Base-by-base conservation (phyloP, 2,329 filamentous ascomycete genomes). In the Fusarium sp. region DNA sequence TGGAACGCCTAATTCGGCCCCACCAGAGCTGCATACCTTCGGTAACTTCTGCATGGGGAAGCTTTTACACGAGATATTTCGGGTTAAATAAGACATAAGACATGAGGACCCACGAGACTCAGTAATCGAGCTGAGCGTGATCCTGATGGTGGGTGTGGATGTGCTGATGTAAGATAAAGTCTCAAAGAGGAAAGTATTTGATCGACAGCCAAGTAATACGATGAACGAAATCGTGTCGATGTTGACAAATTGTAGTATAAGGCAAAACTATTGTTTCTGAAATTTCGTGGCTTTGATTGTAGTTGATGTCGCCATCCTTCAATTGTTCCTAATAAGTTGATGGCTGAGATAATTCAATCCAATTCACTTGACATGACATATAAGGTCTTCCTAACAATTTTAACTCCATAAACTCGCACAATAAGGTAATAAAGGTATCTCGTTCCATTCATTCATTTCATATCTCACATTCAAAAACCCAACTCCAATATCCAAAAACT, bases 1-100 rank as follows among this genome's bases (percentile, higher is more conserved):
- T 66, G 63, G 63, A 66, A 48, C 28, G 41, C 43, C 58, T 44
- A 35, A 54, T n/a, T 23, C 37, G 37, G 48, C 61, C 35, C 53
- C 46, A 64, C 60, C 55, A 57, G n/a, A n/a, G n/a, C n/a, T n/a
- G n/a, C n/a, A n/a, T n/a, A n/a, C n/a, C n/a, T n/a, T n/a, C n/a
- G n/a, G n/a, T 21, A 46, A 23, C 24, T 31, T 56, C 39, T 44
- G 41, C 26, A 23, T 28, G n/a, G 15, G 58, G 47, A 44, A 48
- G 21, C 16, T 33, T 5, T 23, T 21, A 20, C 33, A 31, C 42
- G 18, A 16, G 16, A 21, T 20, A 28, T 21, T 28, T 41, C 20
- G 21, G 10, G 12, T 21, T 24, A 15, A 24, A 6, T 41, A 15
- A 18, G n/a, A 21, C 23, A 43, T 16, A 16, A 9, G 42, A 20